Percentiles rank a stretch among this genome's conserved stretches.
Conservation (phyloP, 176 grass and related monocot species). For the Hsuehochloa calcarea region DNA sequence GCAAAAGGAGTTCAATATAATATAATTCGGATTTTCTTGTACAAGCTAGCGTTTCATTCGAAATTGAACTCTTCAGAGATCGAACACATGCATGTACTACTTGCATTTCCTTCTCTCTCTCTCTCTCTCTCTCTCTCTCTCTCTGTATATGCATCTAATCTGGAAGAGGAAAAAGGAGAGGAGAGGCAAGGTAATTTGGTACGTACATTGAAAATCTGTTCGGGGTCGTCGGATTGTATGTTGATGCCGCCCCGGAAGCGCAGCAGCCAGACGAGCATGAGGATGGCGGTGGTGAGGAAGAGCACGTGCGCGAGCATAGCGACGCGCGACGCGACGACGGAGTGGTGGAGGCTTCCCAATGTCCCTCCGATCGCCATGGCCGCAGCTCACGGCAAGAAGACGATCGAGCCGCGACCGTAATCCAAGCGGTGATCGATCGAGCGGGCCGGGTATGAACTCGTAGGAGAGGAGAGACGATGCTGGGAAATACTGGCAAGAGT, state of each 20-base stretch:
- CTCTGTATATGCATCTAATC: no score
- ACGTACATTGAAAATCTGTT: slow-evolving; percentile 73
- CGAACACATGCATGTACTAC: not conserved
- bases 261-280: slow-evolving; percentile 90
- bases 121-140: no score
- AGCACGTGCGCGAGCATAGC: slow-evolving; percentile 64
- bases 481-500: no score
- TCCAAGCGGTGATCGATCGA: no score
- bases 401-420: not conserved
- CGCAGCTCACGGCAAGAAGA: not conserved
- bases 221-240: slow-evolving; percentile 64
- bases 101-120: not conserved
- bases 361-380: slow-evolving; percentile 47
- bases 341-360: slow-evolving; percentile 20
- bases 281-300: slow-evolving; percentile 57
- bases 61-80: not conserved
- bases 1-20: not conserved
- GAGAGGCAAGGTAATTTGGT: not conserved
- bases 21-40: not conserved
- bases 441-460: no score
- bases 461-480: not conserved
- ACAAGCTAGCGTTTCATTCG: not conserved
- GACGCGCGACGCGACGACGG: slow-evolving; percentile 40
- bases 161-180: not conserved
- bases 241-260: slow-evolving; percentile 72